phyloP scores from a whole-genome alignment of 192 early-diverging fungal genomes.

The Ambispora gerdemannii region DNA sequence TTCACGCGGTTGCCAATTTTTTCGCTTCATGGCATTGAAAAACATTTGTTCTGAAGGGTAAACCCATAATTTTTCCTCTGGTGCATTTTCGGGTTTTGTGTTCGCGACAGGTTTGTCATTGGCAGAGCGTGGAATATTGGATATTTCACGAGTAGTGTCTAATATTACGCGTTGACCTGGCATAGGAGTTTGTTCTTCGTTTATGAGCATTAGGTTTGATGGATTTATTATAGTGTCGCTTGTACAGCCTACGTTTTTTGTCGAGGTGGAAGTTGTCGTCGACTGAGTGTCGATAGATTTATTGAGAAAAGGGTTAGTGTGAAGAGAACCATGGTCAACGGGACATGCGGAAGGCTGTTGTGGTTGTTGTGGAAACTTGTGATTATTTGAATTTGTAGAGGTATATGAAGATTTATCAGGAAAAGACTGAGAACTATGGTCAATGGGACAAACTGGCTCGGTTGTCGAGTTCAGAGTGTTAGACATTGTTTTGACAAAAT shows the following conservation, averaged over 20 bases:
- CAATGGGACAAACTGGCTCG: too few relatives aligned
- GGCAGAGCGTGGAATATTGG: slow-evolving; percentile 70
- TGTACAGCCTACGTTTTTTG: slow-evolving; percentile 9
- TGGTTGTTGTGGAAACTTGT: too few relatives aligned
- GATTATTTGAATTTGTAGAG: too few relatives aligned
- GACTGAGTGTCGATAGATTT: not conserved
- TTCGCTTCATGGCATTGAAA: slow-evolving; percentile 93
- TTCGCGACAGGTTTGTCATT: slow-evolving; percentile 32
- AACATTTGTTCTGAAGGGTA: slow-evolving; percentile 96
- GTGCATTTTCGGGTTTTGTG: too few relatives aligned
- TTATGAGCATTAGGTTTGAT: slow-evolving; percentile 62
- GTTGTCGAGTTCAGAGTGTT: too few relatives aligned
- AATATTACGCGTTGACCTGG: slow-evolving; percentile 47
- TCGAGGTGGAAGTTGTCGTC: not conserved
- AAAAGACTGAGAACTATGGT: too few relatives aligned
- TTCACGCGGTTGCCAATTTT: slow-evolving; percentile 80
- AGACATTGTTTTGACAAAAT: too few relatives aligned
- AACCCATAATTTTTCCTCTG: slow-evolving; percentile 66
- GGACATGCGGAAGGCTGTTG: not conserved
- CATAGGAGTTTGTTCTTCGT: slow-evolving; percentile 47
- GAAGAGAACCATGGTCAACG: slow-evolving; percentile 4
- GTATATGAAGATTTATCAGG: too few relatives aligned
- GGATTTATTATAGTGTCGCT: slow-evolving; percentile 44
- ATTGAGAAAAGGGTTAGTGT: not conserved
- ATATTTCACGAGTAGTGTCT: slow-evolving; percentile 63